These are phyloP conservation scores for Stachybotrys chlorohalonatus DNA, from an alignment of 2,329 filamentous ascomycete genomes.

Conservation along the genomic window DNA sequence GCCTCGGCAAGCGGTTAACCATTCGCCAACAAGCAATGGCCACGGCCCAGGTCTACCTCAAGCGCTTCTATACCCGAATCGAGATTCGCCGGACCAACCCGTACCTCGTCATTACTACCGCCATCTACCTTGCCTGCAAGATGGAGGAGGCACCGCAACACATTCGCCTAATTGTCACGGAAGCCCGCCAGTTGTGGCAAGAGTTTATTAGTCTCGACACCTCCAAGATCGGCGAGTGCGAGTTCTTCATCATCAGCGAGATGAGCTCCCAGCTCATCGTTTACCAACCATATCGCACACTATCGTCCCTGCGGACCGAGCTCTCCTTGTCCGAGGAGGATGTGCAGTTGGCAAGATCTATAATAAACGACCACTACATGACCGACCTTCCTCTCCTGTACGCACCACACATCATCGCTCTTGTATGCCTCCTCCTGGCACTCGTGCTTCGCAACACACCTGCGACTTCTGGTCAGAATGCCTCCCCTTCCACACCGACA, in stretches of 20 bases:
- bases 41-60: slow-evolving; percentile 90
- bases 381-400: slow-evolving; percentile 83
- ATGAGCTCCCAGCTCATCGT: slow-evolving; percentile 85
- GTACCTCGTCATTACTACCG: slow-evolving; percentile 5
- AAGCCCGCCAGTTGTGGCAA: slow-evolving; percentile 79
- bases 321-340: slow-evolving; percentile 72
- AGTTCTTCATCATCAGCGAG: slow-evolving; percentile 86
- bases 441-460: slow-evolving; percentile 57
- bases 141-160: slow-evolving; percentile 97
- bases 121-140: slow-evolving; percentile 59
- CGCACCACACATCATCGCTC: slow-evolving; percentile 79
- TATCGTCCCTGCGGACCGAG: slow-evolving; percentile 61
- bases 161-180: slow-evolving; percentile 80
- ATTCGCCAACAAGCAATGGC: slow-evolving; percentile 88
- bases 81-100: slow-evolving; percentile 60
- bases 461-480: slow-evolving; percentile 16
- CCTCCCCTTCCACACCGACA: slow-evolving; percentile 20
- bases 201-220: slow-evolving; percentile 69
- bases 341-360: slow-evolving; percentile 63
- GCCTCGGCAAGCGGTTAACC: slow-evolving; percentile 74
- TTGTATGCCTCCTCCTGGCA: slow-evolving; percentile 75
- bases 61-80: slow-evolving; percentile 84
- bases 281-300: slow-evolving; percentile 80
- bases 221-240: slow-evolving; percentile 82
- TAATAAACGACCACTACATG: slow-evolving; percentile 89